phyloP scores from a whole-genome alignment of 1,284 basidiomycete genomes.

The Ganoderma lingzhi region DNA sequence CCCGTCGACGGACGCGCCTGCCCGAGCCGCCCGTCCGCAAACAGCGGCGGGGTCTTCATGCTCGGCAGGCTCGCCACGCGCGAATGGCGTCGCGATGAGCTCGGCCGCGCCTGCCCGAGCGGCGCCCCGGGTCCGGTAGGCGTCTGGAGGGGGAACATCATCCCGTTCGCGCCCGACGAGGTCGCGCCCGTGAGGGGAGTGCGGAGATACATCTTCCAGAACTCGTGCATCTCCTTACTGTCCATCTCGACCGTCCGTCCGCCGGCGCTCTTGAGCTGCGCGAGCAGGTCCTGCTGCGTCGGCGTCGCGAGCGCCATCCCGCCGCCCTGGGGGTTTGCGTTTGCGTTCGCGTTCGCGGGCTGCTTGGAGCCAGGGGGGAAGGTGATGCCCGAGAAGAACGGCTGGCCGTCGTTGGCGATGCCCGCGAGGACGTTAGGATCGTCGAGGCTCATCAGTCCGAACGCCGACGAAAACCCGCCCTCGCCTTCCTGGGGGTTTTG shows the following conservation, averaged over 20 bases:
- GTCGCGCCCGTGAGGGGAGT: slow-evolving; percentile 67
- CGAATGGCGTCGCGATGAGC: slow-evolving; percentile 49
- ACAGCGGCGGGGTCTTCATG: slow-evolving; percentile 62
- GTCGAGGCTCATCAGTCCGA: slow-evolving; percentile 76
- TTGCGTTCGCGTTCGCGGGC: neutral
- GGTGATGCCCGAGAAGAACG: slow-evolving; percentile 62
- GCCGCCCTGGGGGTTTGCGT: neutral
- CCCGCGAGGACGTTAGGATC: slow-evolving; percentile 71
- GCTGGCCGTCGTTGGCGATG: slow-evolving; percentile 59
- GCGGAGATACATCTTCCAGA: slow-evolving; percentile 79
- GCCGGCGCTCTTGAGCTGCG: slow-evolving; percentile 38
- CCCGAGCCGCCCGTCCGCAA: slow-evolving; percentile 26
- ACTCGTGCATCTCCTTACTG: slow-evolving; percentile 66
- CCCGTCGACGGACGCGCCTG: slow-evolving; percentile 15
- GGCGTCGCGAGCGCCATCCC: slow-evolving; percentile 34
- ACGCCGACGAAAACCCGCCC: slow-evolving; percentile 68
- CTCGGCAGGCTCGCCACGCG: slow-evolving; percentile 73
- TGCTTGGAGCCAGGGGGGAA: slow-evolving; percentile 22
- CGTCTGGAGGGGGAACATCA: slow-evolving; percentile 37
- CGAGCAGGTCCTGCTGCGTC: slow-evolving; percentile 36
- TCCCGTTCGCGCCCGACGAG: slow-evolving; percentile 22
- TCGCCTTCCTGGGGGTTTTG: slow-evolving; percentile 37
- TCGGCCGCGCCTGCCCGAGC: slow-evolving; percentile 36
- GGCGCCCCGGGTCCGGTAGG: slow-evolving; percentile 40
- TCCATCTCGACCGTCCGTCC: slow-evolving; percentile 50